A percentile compares a stretch with the other conserved stretches of the same genome.
phyloP scores from a whole-genome alignment of 805 yeast species.

The Huiozyma sinensis region DNA sequence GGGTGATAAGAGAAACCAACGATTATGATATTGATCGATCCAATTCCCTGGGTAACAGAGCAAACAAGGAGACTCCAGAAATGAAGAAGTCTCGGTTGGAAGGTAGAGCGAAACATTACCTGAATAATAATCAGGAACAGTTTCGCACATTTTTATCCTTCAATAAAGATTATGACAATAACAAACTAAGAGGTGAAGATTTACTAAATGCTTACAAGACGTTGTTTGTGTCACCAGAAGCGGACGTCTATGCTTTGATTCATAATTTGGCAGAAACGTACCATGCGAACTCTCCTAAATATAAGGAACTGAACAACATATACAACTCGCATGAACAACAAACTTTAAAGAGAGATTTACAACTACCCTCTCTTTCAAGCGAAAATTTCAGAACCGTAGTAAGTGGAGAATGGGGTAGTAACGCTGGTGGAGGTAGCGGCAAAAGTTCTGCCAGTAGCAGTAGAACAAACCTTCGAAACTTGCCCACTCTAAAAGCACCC shows the following conservation, averaged over 20 bases:
- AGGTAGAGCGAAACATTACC: slow-evolving; percentile 76
- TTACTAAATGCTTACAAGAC: slow-evolving; percentile 37
- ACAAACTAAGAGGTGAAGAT: slow-evolving; percentile 37
- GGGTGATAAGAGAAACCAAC: slow-evolving; percentile 16
- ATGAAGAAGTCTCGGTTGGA: slow-evolving; percentile 55
- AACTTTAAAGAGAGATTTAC: slow-evolving; percentile 11
- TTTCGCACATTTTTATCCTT: slow-evolving; percentile 39
- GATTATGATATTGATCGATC: slow-evolving; percentile 1
- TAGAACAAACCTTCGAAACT: slow-evolving; percentile 11
- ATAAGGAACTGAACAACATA: slow-evolving; percentile 29
- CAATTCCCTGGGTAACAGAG: not conserved
- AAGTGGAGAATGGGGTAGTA: slow-evolving; percentile 23
- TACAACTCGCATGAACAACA: slow-evolving; percentile 22
- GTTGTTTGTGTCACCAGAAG: slow-evolving; percentile 35
- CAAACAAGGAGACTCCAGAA: slow-evolving; percentile 30
- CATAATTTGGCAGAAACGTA: slow-evolving; percentile 52
- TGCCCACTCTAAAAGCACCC: slow-evolving; percentile 27
- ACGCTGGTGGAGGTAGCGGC: slow-evolving; percentile 20
- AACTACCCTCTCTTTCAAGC: slow-evolving; percentile 20
- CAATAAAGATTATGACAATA: slow-evolving; percentile 39
- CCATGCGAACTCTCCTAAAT: slow-evolving; percentile 36
- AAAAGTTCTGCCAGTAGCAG: slow-evolving; percentile 3
- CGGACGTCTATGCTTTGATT: slow-evolving; percentile 47
- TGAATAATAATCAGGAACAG: slow-evolving; percentile 40
- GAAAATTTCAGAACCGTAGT: slow-evolving; percentile 12